Conservation (phyloP, 73 alveolate genomes). For the Durusdinium trenchii region DNA sequence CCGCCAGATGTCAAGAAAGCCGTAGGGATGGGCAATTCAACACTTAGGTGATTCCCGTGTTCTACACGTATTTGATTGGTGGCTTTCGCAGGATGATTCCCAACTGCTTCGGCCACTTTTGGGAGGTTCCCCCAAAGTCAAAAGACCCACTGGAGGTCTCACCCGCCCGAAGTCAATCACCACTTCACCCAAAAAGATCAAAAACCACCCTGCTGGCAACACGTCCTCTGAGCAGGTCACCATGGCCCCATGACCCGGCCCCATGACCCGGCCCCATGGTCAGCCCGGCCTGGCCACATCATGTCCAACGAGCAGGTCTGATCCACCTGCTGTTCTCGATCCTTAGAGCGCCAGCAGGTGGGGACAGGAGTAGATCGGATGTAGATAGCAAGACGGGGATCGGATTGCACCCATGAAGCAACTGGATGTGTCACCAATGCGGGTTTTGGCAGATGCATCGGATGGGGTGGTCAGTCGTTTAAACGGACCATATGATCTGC, state of each 20-base stretch:
- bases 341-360: background rate
- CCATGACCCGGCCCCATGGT: too few species aligned
- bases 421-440: too few species aligned
- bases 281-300: slow-evolving; percentile 61
- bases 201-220: background rate
- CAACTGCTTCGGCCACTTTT: background rate
- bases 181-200: background rate
- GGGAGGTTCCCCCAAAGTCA: background rate
- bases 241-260: too few species aligned
- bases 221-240: background rate
- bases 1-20: too few species aligned
- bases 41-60: background rate
- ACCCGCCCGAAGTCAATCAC: background rate
- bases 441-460: too few species aligned
- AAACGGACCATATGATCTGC: too few species aligned
- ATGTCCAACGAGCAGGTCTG: slow-evolving; percentile 56
- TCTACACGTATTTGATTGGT: background rate
- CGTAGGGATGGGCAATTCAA: background rate
- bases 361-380: background rate
- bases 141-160: background rate
- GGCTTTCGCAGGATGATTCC: background rate
- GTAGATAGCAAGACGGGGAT: too few species aligned
- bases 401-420: too few species aligned
- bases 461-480: too few species aligned
- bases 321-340: slow-evolving; percentile 24